phyloP scores from a whole-genome alignment of 2,329 filamentous ascomycete species.

The Aureobasidium zeae region DNA sequence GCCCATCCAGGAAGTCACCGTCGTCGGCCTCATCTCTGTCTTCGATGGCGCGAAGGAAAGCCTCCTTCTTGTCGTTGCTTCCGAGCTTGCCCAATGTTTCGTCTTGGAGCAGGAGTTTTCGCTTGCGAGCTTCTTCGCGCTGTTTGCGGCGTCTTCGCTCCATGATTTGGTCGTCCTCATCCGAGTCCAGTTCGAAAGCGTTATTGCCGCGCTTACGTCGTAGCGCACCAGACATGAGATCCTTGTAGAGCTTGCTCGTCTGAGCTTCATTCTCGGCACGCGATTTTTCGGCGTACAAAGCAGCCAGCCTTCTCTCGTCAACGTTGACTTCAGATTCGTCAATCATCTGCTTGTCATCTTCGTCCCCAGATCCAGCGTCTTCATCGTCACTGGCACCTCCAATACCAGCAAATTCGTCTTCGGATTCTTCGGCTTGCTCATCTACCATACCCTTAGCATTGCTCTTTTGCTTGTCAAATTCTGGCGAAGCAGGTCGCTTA shows the following conservation, averaged over 20 bases:
- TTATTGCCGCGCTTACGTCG: conserved; percentile 66
- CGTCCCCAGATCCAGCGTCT: conserved; percentile 63
- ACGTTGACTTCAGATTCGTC: conserved; percentile 68
- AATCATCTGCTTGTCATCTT: conserved; percentile 77
- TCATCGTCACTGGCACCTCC: conserved; percentile 86
- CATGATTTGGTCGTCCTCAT: conserved; percentile 73
- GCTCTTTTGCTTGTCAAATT: conserved; percentile 78
- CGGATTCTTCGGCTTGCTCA: conserved; percentile 92
- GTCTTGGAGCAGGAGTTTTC: conserved; percentile 76
- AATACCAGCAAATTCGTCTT: conserved; percentile 93
- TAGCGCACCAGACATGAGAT: conserved; percentile 81
- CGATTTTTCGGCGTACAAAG: conserved; percentile 75
- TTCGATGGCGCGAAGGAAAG: conserved; percentile 84
- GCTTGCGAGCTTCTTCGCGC: conserved; percentile 82
- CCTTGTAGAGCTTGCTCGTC: conserved; percentile 83
- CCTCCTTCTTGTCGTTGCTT: conserved; percentile 76
- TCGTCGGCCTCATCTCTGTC: conserved; percentile 59
- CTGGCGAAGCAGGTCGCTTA: conserved; percentile 44
- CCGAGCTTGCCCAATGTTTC: conserved; percentile 59
- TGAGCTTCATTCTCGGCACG: conserved; percentile 74
- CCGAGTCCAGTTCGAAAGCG: conserved; percentile 61
- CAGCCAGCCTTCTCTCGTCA: conserved; percentile 73
- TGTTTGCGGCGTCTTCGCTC: conserved; percentile 73
- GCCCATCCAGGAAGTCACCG: conserved; percentile 61
- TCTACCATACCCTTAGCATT: conserved; percentile 80